These are phyloP conservation scores for Heliamphora exappendiculata DNA, from an alignment of 148 eudicot species.

Conservation along the genomic window DNA sequence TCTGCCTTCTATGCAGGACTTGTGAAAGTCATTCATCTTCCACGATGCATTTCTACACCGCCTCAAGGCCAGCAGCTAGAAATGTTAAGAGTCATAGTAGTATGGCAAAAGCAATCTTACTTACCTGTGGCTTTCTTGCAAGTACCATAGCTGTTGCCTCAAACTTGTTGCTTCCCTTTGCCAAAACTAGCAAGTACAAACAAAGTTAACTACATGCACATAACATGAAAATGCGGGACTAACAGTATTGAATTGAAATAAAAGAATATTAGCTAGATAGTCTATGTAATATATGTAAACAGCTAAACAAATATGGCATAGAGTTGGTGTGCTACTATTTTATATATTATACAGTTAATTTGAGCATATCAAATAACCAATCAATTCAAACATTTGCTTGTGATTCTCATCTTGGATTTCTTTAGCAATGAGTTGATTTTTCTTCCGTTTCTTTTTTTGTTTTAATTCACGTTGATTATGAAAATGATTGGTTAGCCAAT, in stretches of 20 bases:
- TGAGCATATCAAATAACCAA: not conserved
- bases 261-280: not conserved
- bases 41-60: not conserved
- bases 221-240: not conserved
- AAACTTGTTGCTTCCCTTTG: constrained; percentile 60
- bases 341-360: not conserved
- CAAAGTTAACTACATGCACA: not conserved
- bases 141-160: constrained; percentile 61
- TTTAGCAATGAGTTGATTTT: not conserved
- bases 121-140: constrained; percentile 72
- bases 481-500: not conserved
- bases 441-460: not conserved
- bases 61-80: not conserved
- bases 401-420: not conserved
- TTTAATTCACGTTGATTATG: not conserved
- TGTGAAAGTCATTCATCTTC: not conserved
- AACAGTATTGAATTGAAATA: not conserved
- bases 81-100: not conserved
- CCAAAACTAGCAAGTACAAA: constrained; percentile 49
- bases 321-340: too few relatives aligned
- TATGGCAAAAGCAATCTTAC: not conserved
- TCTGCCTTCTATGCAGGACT: not conserved
- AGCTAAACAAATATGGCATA: too few relatives aligned
- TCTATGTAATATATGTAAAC: not conserved
- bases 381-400: not conserved